Conservation (phyloP, 2,329 filamentous ascomycete genomes). For the Fusarium ambrosium region DNA sequence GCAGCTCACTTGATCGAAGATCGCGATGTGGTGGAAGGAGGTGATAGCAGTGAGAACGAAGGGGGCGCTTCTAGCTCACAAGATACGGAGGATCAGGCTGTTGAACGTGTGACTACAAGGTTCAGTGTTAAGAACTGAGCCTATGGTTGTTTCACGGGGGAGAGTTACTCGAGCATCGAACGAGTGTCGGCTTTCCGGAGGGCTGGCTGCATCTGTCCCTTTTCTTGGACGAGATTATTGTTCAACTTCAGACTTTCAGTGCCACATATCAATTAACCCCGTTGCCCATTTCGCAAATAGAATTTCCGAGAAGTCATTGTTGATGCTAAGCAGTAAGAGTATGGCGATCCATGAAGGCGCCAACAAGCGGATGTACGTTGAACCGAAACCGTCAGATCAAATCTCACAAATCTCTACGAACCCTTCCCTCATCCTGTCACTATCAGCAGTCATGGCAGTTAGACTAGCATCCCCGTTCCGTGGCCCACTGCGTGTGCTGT, state of each 20-base stretch:
- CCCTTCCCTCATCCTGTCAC: not conserved
- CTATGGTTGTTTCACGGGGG: too few relatives aligned
- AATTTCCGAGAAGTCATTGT: not conserved
- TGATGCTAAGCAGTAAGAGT: not conserved
- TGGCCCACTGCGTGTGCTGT: too few relatives aligned
- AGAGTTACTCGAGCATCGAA: not conserved
- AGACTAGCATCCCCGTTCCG: not conserved
- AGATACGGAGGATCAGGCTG: not conserved
- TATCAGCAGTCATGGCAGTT: not conserved
- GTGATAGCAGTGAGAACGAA: not conserved
- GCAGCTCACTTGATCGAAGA: slow-evolving; percentile 1
- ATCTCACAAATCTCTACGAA: not conserved
- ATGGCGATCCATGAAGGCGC: accelerated
- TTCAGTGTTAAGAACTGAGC: not conserved
- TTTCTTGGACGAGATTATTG: not conserved
- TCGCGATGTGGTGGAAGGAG: not conserved
- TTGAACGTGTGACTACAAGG: not conserved
- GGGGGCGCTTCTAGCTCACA: not conserved
- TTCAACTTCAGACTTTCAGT: not conserved
- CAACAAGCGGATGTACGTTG: not conserved
- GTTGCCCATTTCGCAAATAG: not conserved
- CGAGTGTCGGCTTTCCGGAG: not conserved
- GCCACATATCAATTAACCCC: not conserved
- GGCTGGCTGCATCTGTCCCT: not conserved
- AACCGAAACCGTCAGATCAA: not conserved